These are phyloP conservation scores for Saccharomyces kudriavzevii DNA, from an alignment of 805 yeast genomes.

Conservation along the genomic window DNA sequence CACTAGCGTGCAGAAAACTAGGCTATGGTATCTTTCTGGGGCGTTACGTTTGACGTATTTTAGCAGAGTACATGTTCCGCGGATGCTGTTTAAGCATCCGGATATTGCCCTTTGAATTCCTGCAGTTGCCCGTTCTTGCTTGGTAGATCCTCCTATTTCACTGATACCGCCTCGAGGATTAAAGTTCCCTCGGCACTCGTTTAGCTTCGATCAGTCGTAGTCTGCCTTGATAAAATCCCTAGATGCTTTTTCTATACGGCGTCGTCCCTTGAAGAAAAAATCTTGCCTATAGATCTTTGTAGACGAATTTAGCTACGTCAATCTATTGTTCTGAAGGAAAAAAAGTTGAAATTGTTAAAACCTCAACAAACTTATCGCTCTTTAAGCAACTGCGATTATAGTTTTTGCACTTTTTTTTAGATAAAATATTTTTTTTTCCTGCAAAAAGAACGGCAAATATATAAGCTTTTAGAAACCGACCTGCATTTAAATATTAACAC, in stretches of 20 bases:
- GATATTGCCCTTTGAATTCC: not conserved
- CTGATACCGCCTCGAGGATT: not conserved
- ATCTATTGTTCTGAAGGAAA: not conserved
- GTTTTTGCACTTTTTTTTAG: not conserved
- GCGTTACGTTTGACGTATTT: not conserved
- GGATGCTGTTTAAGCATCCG: not conserved
- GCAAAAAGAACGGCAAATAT: not conserved
- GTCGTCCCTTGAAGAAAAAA: not conserved
- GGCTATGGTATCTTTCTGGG: not conserved
- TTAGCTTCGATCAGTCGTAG: not conserved
- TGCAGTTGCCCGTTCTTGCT: not conserved
- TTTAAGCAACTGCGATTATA: not conserved
- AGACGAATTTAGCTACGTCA: not conserved
- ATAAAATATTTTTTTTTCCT: not conserved
- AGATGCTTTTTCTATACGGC: not conserved
- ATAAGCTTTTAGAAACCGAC: not conserved
- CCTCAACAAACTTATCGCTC: not conserved
- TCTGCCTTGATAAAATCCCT: not conserved
- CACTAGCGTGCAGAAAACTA: not conserved
- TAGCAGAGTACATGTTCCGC: not conserved
- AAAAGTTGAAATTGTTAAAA: not conserved
- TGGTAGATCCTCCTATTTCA: not conserved
- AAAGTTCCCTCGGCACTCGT: not conserved
- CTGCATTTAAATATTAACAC: not conserved
- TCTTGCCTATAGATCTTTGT: not conserved